phyloP scores from a whole-genome alignment of 78 protist species.

The Ministeria vibrans region DNA sequence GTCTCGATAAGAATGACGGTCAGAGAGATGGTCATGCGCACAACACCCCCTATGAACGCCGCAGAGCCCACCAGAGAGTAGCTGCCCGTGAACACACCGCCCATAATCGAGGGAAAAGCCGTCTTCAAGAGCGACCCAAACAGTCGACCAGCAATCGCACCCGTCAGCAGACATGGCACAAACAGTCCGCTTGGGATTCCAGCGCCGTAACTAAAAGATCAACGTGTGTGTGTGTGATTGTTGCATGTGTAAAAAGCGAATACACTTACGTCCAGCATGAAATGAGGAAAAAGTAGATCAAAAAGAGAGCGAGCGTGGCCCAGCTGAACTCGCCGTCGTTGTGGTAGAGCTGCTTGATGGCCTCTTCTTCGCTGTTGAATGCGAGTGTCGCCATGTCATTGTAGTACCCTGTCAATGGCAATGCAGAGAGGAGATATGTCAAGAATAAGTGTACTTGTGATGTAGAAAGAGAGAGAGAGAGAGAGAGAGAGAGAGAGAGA shows the following conservation, averaged over 20 bases:
- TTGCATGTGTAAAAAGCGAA: too few species aligned
- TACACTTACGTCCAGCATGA: constrained; percentile 56
- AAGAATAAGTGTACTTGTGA: too few species aligned
- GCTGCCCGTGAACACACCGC: neutral
- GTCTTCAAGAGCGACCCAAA: constrained; percentile 36
- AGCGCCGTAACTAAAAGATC: too few species aligned
- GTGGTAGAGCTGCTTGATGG: constrained; percentile 27
- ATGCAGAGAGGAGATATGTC: too few species aligned
- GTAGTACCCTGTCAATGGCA: too few species aligned
- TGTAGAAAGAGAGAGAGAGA: too few species aligned
- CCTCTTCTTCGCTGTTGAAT: constrained; percentile 14
- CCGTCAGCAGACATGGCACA: constrained; percentile 78
- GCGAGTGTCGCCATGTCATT: neutral
- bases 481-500: too few species aligned
- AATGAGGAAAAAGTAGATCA: constrained; percentile 48
- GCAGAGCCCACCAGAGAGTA: constrained; percentile 80
- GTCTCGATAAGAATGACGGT: constrained; percentile 71
- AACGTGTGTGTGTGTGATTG: too few species aligned
- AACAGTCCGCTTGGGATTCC: constrained; percentile 75
- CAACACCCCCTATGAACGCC: constrained; percentile 74
- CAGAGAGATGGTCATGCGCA: constrained; percentile 76
- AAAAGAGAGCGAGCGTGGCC: constrained; percentile 41
- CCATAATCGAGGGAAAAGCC: neutral
- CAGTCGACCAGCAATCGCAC: constrained; percentile 79
- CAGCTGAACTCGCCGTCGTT: neutral